Evolutionary conservation across 768 basidiomycete species (phyloP).

Genomic region (Russula olivacea): DNA sequence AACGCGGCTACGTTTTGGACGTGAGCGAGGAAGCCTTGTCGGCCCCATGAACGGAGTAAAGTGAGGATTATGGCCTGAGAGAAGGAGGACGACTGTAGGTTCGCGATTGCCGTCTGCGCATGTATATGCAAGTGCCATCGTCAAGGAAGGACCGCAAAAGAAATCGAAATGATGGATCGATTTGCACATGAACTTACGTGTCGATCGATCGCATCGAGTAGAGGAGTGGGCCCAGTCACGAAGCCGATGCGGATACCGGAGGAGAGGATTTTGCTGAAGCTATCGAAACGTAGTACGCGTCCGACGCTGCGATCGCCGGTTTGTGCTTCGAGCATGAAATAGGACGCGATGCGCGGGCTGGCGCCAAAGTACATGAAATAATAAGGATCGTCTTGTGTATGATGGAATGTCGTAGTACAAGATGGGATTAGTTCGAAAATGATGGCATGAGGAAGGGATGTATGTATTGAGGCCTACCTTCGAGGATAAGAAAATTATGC

Average conservation of each 20-base stretch:
- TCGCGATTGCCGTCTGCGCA: conserved; percentile 57
- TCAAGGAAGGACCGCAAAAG: not conserved
- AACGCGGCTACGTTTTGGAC: conserved; percentile 62
- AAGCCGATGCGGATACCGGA: conserved; percentile 79
- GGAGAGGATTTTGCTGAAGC: conserved; percentile 77
- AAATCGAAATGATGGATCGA: not conserved
- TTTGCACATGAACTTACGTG: conserved; percentile 44
- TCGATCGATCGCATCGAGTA: conserved; percentile 65
- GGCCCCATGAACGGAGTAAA: conserved; percentile 66
- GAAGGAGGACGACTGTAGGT: conserved; percentile 60
- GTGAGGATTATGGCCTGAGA: conserved; percentile 56
- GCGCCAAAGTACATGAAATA: conserved; percentile 72
- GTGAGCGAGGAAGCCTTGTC: conserved; percentile 68
- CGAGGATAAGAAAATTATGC: conserved; percentile 76
- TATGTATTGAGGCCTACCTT: conserved; percentile 49
- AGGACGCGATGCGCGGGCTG: conserved; percentile 59
- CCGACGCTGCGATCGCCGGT: conserved; percentile 52
- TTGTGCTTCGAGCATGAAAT: conserved; percentile 72
- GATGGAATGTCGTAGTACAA: not conserved
- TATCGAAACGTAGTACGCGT: conserved; percentile 83
- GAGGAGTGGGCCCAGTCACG: conserved; percentile 61
- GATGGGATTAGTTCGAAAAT: not conserved
- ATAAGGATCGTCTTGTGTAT: conserved; percentile 65
- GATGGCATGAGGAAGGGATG: not conserved
- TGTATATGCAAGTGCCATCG: not conserved